Conservation (phyloP, 2,329 filamentous ascomycete genomes). For the Botrytis tulipae region DNA sequence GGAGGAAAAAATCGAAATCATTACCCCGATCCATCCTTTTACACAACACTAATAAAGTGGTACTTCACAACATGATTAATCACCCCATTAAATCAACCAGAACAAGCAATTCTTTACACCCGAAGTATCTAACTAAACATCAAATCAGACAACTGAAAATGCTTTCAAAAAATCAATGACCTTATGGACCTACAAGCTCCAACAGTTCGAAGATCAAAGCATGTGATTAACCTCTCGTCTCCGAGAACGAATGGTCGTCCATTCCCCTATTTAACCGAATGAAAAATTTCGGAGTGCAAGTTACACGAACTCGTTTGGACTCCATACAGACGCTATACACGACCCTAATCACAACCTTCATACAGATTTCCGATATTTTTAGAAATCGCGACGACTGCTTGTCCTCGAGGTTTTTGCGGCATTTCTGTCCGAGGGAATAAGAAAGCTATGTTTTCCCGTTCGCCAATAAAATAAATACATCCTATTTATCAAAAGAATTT, state of each 20-base stretch:
- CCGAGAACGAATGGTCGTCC: not conserved
- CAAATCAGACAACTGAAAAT: not conserved
- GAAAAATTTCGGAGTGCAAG: not conserved
- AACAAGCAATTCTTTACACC: not conserved
- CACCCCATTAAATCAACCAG: not conserved
- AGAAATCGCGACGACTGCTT: too few relatives aligned
- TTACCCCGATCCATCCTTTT: not conserved
- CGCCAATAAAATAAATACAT: too few relatives aligned
- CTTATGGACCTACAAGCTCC: not conserved
- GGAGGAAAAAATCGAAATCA: accelerated
- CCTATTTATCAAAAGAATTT: too few relatives aligned
- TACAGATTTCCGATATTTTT: too few relatives aligned
- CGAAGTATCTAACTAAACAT: accelerated
- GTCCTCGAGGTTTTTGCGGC: too few relatives aligned
- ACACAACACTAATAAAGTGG: not conserved
- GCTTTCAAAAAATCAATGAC: accelerated
- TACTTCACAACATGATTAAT: not conserved
- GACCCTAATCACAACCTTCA: too few relatives aligned
- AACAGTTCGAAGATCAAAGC: not conserved
- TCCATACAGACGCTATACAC: too few relatives aligned
- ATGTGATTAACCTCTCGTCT: not conserved
- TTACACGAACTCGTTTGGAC: not conserved
- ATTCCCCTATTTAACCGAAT: not conserved
- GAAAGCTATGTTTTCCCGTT: too few relatives aligned
- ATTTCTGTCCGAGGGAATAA: too few relatives aligned